These are phyloP conservation scores for Gynochthodes officinalis DNA, from an alignment of 257 asterid genomes.

Conservation along the genomic window DNA sequence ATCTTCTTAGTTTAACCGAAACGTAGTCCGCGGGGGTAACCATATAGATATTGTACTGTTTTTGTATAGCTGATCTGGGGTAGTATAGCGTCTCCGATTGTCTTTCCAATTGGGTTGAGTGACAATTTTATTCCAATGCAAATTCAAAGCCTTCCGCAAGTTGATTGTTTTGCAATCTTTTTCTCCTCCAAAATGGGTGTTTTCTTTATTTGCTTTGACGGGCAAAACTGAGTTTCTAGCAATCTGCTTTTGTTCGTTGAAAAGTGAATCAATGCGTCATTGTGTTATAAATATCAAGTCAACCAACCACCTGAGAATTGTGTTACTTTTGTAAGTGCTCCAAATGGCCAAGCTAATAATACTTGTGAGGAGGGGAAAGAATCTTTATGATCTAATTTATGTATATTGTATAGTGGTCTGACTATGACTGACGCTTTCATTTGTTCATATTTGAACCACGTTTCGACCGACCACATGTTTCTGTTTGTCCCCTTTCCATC, in stretches of 20 bases:
- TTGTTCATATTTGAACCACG: slow-evolving; percentile 5
- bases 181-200: no score
- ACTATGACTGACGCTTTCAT: background rate
- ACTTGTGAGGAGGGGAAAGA: background rate
- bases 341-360: background rate
- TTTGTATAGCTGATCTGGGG: slow-evolving; percentile 1
- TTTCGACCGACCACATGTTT: slow-evolving; percentile 17
- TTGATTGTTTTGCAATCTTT: background rate
- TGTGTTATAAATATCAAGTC: no score
- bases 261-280: background rate
- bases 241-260: background rate
- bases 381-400: no score
- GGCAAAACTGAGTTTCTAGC: no score
- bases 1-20: background rate
- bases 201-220: background rate
- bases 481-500: background rate
- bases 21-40: background rate
- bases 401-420: background rate
- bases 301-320: no score
- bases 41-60: background rate
- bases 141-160: background rate
- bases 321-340: no score
- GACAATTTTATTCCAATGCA: background rate
- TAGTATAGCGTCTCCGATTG: background rate
- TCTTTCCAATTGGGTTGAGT: background rate